Base-by-base conservation (phyloP, 768 basidiomycete species). In the Leccinum subtestaceum region DNA sequence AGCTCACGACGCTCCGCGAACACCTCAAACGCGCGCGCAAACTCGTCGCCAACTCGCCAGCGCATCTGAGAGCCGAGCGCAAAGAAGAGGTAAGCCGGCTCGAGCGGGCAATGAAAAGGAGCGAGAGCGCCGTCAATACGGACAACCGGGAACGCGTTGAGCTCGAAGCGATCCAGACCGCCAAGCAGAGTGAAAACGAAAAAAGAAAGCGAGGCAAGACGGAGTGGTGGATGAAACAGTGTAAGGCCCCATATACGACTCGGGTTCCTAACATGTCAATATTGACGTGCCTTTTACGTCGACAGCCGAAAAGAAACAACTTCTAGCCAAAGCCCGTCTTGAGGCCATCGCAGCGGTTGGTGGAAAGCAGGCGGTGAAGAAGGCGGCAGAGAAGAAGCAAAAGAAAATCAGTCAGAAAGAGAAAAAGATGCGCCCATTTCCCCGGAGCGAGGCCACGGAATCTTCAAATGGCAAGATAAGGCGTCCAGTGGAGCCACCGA, bases 361-460 rank as follows among this genome's bases (percentile, higher is more conserved):
- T 4, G 94, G 95, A 8, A 85, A 84, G 63, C 75, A 80, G 4
- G 92, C 93, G 1, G 90, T 95, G 54, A 91, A 89, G 70, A 94
- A 89, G 73, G 91, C 85, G 5, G 85, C 96, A 29, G 91, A 91
- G 65, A 95, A 91, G 81, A 94, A 86, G 72, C 86, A 91, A 74
- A 91, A 84, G 72, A 96, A 95, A 78, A 77, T 88, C 19, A 81
- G 81, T 53, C 91, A 93, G 73, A 94, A 90, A 72, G 95, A 96
- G 78, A 96, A 95, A 75, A 89, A 84, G 67, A 86, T 82, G 57
- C 78, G 93, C 55, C 95, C 95, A 12, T 88, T 86, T 70, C 68
- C 78, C 31, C 67, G 65, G 55, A 64, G 46, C 25, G 63, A 60
- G 60, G 65, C 55, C 10, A 29, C 15, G 23, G 61, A 63, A 57